Evolutionary conservation across 768 basidiomycete genomes (phyloP).

Genomic region (Tricholoma bakamatsutake): DNA sequence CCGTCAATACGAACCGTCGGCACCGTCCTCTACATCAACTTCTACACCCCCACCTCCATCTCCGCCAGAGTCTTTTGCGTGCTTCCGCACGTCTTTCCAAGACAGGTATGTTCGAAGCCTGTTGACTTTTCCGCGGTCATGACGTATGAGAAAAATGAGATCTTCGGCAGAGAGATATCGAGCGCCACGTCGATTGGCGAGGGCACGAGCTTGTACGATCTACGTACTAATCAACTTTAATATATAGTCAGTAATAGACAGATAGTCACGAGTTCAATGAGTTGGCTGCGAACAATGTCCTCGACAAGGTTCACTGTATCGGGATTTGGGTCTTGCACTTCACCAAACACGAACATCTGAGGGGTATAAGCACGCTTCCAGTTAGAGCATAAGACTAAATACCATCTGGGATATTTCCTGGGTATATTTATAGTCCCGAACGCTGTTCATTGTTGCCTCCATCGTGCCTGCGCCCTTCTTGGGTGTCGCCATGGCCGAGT

Average conservation of each 20-base stretch:
- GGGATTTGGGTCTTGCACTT: conserved; percentile 82
- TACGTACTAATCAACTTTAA: conserved; percentile 19
- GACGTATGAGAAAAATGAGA: conserved; percentile 92
- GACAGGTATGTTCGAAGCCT: conserved; percentile 87
- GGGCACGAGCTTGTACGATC: conserved; percentile 86
- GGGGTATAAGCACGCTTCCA: conserved; percentile 1
- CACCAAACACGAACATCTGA: conserved; percentile 96
- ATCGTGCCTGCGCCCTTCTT: conserved; percentile 7
- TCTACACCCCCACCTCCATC: conserved; percentile 78
- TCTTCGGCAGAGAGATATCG: conserved; percentile 90
- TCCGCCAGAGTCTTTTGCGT: conserved; percentile 85
- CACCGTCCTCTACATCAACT: conserved; percentile 80
- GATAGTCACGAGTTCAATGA: conserved; percentile 75
- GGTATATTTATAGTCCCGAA: conserved; percentile 78
- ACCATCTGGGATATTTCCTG: conserved; percentile 97
- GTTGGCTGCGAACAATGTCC: conserved; percentile 85
- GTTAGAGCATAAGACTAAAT: not conserved
- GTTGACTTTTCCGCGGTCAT: conserved; percentile 92
- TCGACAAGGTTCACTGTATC: conserved; percentile 94
- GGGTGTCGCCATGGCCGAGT: conserved; percentile 8
- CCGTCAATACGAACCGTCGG: conserved; percentile 51
- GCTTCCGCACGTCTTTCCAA: conserved; percentile 96
- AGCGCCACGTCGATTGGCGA: conserved; percentile 77
- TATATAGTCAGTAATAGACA: not conserved
- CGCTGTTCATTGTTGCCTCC: conserved; percentile 6